Conservation (phyloP, 345 rosid genomes). For the Balakata baccata region DNA sequence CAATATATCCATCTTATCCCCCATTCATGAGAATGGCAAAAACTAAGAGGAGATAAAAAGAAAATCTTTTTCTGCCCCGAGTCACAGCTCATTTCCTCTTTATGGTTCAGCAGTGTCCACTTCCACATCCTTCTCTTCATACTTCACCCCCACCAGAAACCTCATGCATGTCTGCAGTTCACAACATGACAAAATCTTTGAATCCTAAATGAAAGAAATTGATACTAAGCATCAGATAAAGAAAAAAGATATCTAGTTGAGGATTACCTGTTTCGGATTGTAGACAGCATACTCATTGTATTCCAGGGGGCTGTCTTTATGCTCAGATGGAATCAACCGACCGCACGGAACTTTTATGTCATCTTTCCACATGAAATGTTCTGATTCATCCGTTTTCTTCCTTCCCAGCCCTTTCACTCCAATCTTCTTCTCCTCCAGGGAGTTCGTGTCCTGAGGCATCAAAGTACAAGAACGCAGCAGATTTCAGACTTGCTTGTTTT, state of each 20-base stretch:
- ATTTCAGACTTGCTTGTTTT: neutral
- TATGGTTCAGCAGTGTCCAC: conserved; percentile 30
- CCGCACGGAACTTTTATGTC: conserved; percentile 78
- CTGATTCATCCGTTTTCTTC: conserved; percentile 70
- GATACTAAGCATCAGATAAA: too few species aligned
- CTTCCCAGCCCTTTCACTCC: conserved; percentile 75
- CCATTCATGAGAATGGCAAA: neutral
- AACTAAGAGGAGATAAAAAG: neutral
- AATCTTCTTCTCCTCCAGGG: conserved; percentile 54
- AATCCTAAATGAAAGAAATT: neutral
- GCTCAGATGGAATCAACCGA: conserved; percentile 50
- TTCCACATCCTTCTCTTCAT: conserved; percentile 48
- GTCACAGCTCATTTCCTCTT: too few species aligned
- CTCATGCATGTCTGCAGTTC: conserved; percentile 53
- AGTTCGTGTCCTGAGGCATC: neutral
- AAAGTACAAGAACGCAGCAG: neutral
- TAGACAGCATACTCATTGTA: conserved; percentile 74
- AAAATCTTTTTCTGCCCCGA: neutral
- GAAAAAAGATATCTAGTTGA: too few species aligned
- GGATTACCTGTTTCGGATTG: conserved; percentile 73
- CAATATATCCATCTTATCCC: too few species aligned
- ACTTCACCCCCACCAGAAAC: conserved; percentile 71
- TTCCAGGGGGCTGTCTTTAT: conserved; percentile 63
- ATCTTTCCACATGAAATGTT: conserved; percentile 53
- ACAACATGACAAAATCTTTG: neutral